These are phyloP conservation scores for Pinus albicaulis DNA, from an alignment of 75 land plant genomes.

Conservation along the genomic window DNA sequence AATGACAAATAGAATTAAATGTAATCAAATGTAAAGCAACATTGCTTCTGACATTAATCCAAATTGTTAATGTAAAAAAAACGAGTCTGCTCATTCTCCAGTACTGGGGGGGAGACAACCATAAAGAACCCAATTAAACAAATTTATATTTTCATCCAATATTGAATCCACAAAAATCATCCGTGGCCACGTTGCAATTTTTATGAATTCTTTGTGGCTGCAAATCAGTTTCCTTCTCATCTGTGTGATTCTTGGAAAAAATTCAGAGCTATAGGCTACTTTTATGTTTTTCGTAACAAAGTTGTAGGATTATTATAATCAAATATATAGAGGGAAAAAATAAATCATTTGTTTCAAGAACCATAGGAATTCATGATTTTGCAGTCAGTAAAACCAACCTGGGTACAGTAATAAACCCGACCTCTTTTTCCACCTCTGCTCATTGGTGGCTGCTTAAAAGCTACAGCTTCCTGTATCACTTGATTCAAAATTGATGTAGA, in stretches of 20 bases:
- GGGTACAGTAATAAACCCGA: slow-evolving; percentile 85
- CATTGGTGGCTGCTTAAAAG: slow-evolving; percentile 90
- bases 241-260: neutral
- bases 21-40: no score
- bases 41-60: no score
- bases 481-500: slow-evolving; percentile 84
- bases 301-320: neutral
- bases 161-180: neutral
- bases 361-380: neutral
- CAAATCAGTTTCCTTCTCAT: neutral
- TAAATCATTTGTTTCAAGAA: neutral
- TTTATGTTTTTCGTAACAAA: neutral
- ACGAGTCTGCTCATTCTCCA: neutral
- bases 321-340: neutral
- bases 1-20: no score
- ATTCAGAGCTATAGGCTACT: neutral
- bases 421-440: slow-evolving; percentile 93
- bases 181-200: neutral
- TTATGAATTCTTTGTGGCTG: neutral
- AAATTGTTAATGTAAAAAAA: no score
- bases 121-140: neutral
- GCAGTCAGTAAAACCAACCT: slow-evolving; percentile 36
- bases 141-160: neutral
- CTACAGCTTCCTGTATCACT: slow-evolving; percentile 82
- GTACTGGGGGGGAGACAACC: neutral